Evolutionary conservation across 768 basidiomycete species (phyloP).

Genomic region (Mycena chlorophos): DNA sequence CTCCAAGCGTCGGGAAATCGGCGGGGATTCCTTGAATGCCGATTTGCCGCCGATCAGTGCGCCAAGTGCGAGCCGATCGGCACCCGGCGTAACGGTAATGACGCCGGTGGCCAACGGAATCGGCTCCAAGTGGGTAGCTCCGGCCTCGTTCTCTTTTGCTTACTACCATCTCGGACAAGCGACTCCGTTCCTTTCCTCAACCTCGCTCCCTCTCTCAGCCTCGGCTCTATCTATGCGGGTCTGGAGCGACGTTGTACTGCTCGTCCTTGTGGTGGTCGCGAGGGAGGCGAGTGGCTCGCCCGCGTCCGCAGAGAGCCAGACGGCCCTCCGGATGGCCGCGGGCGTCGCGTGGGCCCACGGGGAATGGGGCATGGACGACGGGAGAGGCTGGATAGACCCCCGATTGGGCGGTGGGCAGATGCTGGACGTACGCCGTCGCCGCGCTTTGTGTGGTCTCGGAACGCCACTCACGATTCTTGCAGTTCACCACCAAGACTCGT

Average conservation of each 20-base stretch:
- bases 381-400: constrained; percentile 57
- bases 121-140: too few species aligned
- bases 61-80: too few species aligned
- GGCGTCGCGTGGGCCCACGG: background rate
- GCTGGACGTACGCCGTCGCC: constrained; percentile 61
- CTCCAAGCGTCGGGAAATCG: too few species aligned
- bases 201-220: background rate
- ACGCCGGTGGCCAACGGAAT: too few species aligned
- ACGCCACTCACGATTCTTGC: constrained; percentile 2
- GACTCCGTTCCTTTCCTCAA: background rate
- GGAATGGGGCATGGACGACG: background rate
- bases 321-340: background rate
- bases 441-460: background rate
- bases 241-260: too few species aligned
- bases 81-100: too few species aligned
- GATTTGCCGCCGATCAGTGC: too few species aligned
- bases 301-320: background rate
- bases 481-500: constrained; percentile 64
- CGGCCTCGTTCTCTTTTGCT: background rate
- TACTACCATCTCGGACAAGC: too few species aligned
- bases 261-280: background rate
- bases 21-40: too few species aligned
- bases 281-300: background rate
- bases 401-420: constrained; percentile 70
- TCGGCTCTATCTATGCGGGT: background rate